Evolutionary conservation across 2,329 filamentous ascomycete genomes (phyloP), one percentile per base, ranked within the genome.

Genomic region (Tolypocladium album): DNA sequence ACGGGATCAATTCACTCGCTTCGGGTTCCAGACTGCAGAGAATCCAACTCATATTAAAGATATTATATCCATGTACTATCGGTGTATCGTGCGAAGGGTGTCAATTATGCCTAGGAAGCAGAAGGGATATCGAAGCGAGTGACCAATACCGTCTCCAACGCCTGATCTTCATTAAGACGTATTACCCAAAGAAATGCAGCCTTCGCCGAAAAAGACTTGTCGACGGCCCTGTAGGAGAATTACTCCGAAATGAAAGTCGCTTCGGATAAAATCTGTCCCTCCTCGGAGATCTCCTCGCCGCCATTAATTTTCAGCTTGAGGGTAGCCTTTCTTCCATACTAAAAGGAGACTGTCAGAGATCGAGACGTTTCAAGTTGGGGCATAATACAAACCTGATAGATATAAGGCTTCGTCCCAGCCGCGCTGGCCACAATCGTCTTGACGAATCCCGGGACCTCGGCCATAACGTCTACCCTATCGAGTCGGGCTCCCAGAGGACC

Each of bases 361-460:
- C 13, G 17, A 58, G 17, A 7, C 40, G 11, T 36, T 43, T 15
- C n/a, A 59, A 43, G 38, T 56, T 38, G 43, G 40, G 34, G 55
- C 45, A 45, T 57, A 43, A 56, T 38, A 72, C 81, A 65, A 74
- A 92, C 90, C 82, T 96, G 94, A 77, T 97, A 99, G 68, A 99
- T 97, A 74, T 97, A 99, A 6, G 94, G 94, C 79, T 92, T 94
- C 36, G 94, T 96, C 63, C 94, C 94, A 4, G 88, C 91, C 15
- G 93, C 90, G 64, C 84, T 88, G 52, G 90, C 90, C 34, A 96
- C 92, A 71, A 99, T 91, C 67, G 87, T 87, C 84, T 99, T 99
- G 74, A 99, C 88, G 69, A 99, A 96, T 38, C 88, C 90, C 3
- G 94, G 94, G 42, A 99, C 89, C 75, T 99, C 92, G 31, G 89